Base-by-base conservation (phyloP, 305 asterid species). In the Solanum aculeatissimum region DNA sequence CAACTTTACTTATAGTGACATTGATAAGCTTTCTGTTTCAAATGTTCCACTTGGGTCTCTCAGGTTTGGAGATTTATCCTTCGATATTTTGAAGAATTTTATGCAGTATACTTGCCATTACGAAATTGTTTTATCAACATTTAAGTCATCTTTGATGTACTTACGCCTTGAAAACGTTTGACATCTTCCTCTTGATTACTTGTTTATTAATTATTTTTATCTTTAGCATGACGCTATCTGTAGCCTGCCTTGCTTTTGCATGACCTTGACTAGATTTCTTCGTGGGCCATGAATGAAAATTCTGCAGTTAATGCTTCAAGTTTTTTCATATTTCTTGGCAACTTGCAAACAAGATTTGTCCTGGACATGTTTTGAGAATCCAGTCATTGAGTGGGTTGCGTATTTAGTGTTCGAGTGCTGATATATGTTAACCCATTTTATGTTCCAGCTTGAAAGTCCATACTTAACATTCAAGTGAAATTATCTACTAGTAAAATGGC, bases 1-100 rank as follows among this genome's bases (percentile, higher is more conserved):
- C 55, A 68, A 85, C 66, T 92, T 91, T 63, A 88, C 87, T 29
- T 94, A 80, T 83, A 94, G 94, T 85, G 85, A 91, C 88, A 92
- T 96, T 38, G 99, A 96, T 90, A 92, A 91, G 92, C 98, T 96
- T 84, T 95, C 99, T 19, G 92, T 96, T 82, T 94, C 98, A 55
- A 96, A 96, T 81, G 88, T 95, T 84, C 98, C 98, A 1, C 86
- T 38, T 62, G 92, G 91, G 82, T 96, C 99, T 47, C 91, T 80
- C 79, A 94, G 97, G 99, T 94, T 54, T 53, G 91, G 75, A 81
- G 77, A 47, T 58, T 84, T 15, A 53, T 68, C 63, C 12, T 66
- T 65, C 79, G 45, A 47, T 79, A 29, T 13, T 80, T 43, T 23
- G 42, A 40, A 43, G 66, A 51, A 51, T 87, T 68, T 25, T 23